Conservation (phyloP, 306 rosid species). For the Lotus japonicus region DNA sequence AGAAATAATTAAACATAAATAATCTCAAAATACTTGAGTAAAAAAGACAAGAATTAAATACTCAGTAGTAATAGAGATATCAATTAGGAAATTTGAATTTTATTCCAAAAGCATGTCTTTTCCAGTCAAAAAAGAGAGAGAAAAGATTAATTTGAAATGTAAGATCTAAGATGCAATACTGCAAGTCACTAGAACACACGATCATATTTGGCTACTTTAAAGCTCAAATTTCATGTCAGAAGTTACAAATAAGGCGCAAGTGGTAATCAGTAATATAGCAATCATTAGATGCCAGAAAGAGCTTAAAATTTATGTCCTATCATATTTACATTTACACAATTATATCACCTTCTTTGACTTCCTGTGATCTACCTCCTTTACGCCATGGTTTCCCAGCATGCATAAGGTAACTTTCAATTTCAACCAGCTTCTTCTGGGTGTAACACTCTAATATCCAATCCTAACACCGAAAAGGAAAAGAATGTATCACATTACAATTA, state of each 20-base stretch:
- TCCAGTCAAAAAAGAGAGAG: too few relatives aligned
- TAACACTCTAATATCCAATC: conserved; percentile 88
- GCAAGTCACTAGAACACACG: background rate
- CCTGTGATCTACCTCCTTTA: conserved; percentile 42
- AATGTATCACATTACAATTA: conserved; percentile 10
- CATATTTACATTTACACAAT: conserved; percentile 1
- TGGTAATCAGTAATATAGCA: background rate
- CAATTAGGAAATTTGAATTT: background rate
- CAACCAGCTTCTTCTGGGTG: conserved; percentile 67
- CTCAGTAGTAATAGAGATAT: background rate
- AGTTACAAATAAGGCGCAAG: background rate
- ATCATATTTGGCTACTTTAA: background rate
- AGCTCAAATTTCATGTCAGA: background rate
- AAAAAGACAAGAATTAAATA: background rate
- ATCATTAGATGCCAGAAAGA: background rate
- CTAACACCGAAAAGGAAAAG: conserved; percentile 32
- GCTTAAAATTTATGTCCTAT: conserved; percentile 2
- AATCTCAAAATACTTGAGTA: background rate
- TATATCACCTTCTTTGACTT: conserved; percentile 43
- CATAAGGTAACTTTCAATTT: conserved; percentile 70
- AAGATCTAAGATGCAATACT: background rate
- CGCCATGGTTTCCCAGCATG: conserved; percentile 93
- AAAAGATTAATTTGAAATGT: background rate
- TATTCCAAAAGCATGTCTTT: background rate
- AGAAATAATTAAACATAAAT: background rate